These are phyloP conservation scores for Botrytis pseudocinerea DNA, from an alignment of 2,329 filamentous ascomycete species.

Conservation along the genomic window DNA sequence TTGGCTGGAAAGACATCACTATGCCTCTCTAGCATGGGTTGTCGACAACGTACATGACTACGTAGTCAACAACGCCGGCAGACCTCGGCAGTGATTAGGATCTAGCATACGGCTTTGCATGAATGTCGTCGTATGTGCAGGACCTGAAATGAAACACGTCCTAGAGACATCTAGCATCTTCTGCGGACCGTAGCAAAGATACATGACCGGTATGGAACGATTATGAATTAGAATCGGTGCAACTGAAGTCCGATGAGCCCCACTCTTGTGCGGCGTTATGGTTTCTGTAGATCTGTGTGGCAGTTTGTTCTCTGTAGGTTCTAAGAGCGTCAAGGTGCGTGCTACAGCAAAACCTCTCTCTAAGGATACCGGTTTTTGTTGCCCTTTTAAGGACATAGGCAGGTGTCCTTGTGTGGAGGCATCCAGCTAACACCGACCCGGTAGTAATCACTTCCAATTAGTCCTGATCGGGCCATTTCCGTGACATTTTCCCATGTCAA, in stretches of 20 bases:
- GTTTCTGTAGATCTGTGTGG: background rate
- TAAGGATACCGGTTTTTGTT: too few relatives aligned
- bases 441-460: too few relatives aligned
- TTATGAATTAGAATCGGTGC: background rate
- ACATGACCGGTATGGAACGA: background rate
- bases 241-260: constrained; percentile 2
- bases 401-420: too few relatives aligned
- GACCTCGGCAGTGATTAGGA: background rate
- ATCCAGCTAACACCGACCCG: too few relatives aligned
- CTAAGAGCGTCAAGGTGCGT: too few relatives aligned
- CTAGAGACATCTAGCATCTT: constrained; percentile 4
- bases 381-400: too few relatives aligned
- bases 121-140: background rate
- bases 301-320: background rate
- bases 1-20: constrained; percentile 5
- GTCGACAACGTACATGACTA: background rate
- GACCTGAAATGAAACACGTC: background rate
- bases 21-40: background rate
- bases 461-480: too few relatives aligned
- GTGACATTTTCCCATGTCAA: too few relatives aligned
- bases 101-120: background rate
- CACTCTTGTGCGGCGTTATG: constrained; percentile 12
- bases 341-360: too few relatives aligned
- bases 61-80: background rate
- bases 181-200: background rate